phyloP scores from a whole-genome alignment of 208 protist genomes.

The Naegleria lovaniensis region DNA sequence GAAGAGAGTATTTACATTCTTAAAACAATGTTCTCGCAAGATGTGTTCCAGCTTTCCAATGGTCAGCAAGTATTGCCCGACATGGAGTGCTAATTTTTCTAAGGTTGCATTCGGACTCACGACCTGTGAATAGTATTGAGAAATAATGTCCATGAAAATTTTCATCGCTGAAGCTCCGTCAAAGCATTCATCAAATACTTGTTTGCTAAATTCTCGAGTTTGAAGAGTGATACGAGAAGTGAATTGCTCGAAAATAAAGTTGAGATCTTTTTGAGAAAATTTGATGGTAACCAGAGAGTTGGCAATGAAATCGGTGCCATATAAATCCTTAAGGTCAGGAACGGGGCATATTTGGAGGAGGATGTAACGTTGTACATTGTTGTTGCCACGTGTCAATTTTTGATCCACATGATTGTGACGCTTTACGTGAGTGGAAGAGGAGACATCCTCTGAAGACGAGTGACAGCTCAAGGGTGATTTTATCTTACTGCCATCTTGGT shows the following conservation, averaged over 20 bases:
- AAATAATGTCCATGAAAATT: neutral
- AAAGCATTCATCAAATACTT: neutral
- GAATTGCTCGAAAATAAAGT: neutral
- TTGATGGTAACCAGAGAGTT: neutral
- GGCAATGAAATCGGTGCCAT: neutral
- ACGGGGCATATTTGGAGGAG: too few species aligned
- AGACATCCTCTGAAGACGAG: too few species aligned
- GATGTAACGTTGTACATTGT: too few species aligned
- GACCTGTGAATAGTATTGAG: neutral
- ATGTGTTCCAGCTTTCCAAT: neutral
- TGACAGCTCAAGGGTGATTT: too few species aligned
- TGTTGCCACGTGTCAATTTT: too few species aligned
- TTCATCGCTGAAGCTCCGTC: neutral
- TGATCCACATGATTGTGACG: too few species aligned
- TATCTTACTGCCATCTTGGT: too few species aligned
- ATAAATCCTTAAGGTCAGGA: neutral
- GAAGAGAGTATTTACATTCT: neutral
- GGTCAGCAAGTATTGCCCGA: neutral
- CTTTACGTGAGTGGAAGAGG: too few species aligned
- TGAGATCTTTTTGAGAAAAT: neutral
- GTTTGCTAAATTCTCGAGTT: neutral
- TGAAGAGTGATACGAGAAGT: neutral
- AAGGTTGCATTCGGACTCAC: neutral
- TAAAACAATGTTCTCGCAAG: neutral
- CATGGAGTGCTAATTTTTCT: neutral